phyloP scores from a whole-genome alignment of 2,329 filamentous ascomycete genomes.

The Xylogone sp. region DNA sequence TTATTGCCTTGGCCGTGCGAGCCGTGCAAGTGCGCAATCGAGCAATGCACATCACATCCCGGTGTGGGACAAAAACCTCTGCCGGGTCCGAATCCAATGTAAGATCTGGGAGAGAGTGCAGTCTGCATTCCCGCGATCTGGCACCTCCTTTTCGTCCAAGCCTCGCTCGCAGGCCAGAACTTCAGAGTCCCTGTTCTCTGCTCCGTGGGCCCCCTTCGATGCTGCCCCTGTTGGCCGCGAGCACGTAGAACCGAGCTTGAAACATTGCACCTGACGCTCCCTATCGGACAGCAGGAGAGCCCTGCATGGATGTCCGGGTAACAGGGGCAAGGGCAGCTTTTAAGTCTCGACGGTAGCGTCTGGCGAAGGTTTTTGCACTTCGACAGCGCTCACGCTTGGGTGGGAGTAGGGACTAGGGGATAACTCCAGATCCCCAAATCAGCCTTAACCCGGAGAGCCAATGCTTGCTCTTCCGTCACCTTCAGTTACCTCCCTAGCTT shows the following conservation, averaged over 20 bases:
- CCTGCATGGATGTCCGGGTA: conserved; percentile 20
- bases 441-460: conserved; percentile 29
- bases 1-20: background rate
- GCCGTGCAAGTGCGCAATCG: background rate
- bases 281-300: conserved; percentile 11
- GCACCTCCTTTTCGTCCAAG: background rate
- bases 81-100: conserved; percentile 3
- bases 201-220: background rate
- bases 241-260: conserved; percentile 1
- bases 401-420: background rate
- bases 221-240: background rate
- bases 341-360: background rate
- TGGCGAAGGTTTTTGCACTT: background rate
- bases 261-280: background rate
- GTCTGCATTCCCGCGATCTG: background rate
- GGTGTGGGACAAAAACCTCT: conserved; percentile 16
- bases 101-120: background rate
- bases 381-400: background rate
- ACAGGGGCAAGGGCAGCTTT: conserved; percentile 14
- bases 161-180: background rate
- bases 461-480: conserved; percentile 24
- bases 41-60: conserved; percentile 23
- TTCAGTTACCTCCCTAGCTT: conserved; percentile 17
- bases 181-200: background rate
- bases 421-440: conserved; percentile 23